Base-by-base conservation (phyloP, 805 yeast species). In the Pichia heedii region DNA sequence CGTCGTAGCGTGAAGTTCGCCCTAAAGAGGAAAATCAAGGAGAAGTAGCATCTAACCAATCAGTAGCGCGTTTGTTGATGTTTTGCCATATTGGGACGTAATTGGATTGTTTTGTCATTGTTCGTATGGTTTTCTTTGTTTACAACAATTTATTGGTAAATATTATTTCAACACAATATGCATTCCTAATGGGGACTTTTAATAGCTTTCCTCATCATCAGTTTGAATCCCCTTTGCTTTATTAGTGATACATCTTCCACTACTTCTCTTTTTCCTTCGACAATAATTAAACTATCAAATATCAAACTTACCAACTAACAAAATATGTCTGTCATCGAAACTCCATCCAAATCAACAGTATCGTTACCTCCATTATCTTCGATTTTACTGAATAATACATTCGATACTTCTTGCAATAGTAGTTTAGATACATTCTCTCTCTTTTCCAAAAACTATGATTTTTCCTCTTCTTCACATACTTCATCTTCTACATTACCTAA, bases 401-500 rank as follows among this genome's bases (percentile, higher is more conserved):
- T 29, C 15, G 32, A 29, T 29, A 29, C 21, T 18, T 27, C n/a
- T 24, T 15, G 10, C 7, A 37, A 18, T 19, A 20, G 16, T 19
- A 39, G 27, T 44, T 29, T 16, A 5, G 32, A 29, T 15, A 44
- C 39, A 3, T 39, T 39, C 16, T 39, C 42, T 10, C 38, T 57
- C 29, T 29, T 29, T 5, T 29, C 32, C 15, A 29, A 29, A 5
- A 29, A 5, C 13, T 29, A 29, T 29, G 32, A 29, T 29, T n/a
- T n/a, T n/a, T n/a, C n/a, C n/a, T n/a, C n/a, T n/a, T n/a, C n/a
- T n/a, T n/a, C n/a, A n/a, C n/a, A n/a, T n/a, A n/a, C n/a, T n/a
- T n/a, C n/a, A n/a, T n/a, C n/a, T n/a, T 9, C 26, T 35, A 8
- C 62, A 60, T 15, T 52, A 2, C 50, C 55, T 20, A 57, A 55